Evolutionary conservation across 1,284 basidiomycete species (phyloP).

Genomic region (Apiotrichum siamense): DNA sequence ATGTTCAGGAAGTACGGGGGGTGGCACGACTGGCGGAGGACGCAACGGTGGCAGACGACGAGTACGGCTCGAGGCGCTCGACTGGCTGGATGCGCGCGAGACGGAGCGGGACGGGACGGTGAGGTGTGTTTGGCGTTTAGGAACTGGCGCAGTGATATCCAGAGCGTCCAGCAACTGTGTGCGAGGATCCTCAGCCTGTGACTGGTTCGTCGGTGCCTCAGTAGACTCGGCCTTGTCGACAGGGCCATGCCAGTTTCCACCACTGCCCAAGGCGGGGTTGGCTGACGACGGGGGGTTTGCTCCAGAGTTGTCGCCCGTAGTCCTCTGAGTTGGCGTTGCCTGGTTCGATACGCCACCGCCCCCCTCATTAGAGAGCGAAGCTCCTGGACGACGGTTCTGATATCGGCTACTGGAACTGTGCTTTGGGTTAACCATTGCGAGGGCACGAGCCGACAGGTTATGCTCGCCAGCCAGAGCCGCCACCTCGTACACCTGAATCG

Average conservation of each 20-base stretch:
- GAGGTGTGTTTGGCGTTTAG: not conserved
- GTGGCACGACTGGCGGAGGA: conserved; percentile 10
- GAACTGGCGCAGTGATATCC: not conserved
- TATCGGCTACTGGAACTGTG: conserved; percentile 1
- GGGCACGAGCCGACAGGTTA: conserved; percentile 75
- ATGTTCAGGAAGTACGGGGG: conserved; percentile 9
- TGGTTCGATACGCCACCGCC: not conserved
- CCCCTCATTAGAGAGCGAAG: conserved; percentile 9
- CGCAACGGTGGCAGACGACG: conserved; percentile 4
- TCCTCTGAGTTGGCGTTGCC: too few species aligned
- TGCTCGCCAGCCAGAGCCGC: conserved; percentile 83
- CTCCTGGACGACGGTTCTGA: conserved; percentile 6
- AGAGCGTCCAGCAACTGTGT: not conserved
- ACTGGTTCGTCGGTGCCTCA: too few species aligned
- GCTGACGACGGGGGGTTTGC: too few species aligned
- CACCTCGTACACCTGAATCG: conserved; percentile 86
- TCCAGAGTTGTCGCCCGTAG: too few species aligned
- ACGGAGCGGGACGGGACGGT: not conserved
- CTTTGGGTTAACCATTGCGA: conserved; percentile 62
- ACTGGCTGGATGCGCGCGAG: not conserved
- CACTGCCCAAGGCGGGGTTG: too few species aligned
- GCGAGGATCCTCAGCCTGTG: too few species aligned
- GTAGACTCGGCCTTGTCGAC: too few species aligned
- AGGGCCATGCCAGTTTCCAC: too few species aligned
- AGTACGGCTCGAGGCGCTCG: not conserved